Evolutionary conservation across 2,329 filamentous ascomycete genomes (phyloP).

Genomic region (Bipolaris cookei): DNA sequence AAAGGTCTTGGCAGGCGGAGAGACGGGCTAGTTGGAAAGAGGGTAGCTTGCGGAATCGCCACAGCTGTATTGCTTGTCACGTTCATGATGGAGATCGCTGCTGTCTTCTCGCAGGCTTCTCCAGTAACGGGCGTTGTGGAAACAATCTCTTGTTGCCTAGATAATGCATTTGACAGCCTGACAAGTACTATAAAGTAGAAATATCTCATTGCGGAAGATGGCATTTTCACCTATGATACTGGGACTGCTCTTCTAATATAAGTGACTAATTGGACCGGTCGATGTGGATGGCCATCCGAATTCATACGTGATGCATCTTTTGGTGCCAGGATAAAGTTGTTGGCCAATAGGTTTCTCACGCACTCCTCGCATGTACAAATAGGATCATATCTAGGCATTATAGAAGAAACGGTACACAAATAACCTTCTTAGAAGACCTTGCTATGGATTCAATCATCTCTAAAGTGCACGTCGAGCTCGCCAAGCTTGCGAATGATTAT

Average conservation of each 20-base stretch:
- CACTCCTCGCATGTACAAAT: slow-evolving; percentile 4
- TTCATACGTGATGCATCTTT: slow-evolving; percentile 6
- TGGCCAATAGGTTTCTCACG: neutral
- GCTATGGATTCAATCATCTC: slow-evolving; percentile 3
- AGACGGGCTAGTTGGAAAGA: slow-evolving; percentile 15
- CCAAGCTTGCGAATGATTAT: neutral
- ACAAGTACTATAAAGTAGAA: slow-evolving; percentile 9
- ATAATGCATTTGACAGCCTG: neutral
- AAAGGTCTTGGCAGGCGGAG: slow-evolving; percentile 9
- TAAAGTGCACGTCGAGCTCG: slow-evolving; percentile 5
- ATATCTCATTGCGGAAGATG: slow-evolving; percentile 1
- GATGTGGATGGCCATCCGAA: slow-evolving; percentile 11
- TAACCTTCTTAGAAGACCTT: slow-evolving; percentile 1
- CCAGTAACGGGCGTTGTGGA: neutral
- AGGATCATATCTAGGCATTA: neutral
- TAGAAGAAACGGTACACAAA: slow-evolving; percentile 1
- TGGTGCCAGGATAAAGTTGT: slow-evolving; percentile 1
- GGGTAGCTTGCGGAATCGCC: slow-evolving; percentile 5
- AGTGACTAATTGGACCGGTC: slow-evolving; percentile 4
- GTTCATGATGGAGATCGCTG: slow-evolving; percentile 2
- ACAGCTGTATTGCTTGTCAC: neutral
- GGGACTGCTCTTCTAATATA: slow-evolving; percentile 10
- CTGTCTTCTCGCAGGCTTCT: neutral
- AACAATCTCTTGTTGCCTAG: neutral
- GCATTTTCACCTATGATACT: neutral